A percentile compares a stretch with the other conserved stretches of the same genome.
phyloP scores from a whole-genome alignment of 2,329 filamentous ascomycete genomes.

The Microthyrium microscopicum region DNA sequence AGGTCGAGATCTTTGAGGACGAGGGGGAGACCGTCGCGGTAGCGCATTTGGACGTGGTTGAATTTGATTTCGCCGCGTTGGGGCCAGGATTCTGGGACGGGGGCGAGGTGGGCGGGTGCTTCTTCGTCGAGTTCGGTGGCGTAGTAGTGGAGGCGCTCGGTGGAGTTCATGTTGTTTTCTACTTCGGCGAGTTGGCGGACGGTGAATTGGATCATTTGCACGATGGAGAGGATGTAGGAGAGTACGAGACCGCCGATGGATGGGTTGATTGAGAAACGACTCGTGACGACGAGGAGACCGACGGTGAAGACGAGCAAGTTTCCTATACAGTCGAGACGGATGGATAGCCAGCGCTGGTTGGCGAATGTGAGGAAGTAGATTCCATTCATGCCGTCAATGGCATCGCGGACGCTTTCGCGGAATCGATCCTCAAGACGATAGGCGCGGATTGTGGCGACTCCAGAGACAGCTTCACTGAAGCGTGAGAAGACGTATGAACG shows the following conservation, averaged over 20 bases:
- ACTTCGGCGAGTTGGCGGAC: slow-evolving; percentile 88
- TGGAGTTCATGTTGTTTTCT: slow-evolving; percentile 95
- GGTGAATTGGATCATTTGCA: slow-evolving; percentile 91
- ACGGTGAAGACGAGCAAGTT: slow-evolving; percentile 73
- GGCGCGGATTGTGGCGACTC: slow-evolving; percentile 71
- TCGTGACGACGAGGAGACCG: slow-evolving; percentile 82
- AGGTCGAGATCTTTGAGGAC: slow-evolving; percentile 38
- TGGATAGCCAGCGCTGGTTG: slow-evolving; percentile 84
- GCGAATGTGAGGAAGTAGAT: slow-evolving; percentile 92
- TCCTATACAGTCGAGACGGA: slow-evolving; percentile 71
- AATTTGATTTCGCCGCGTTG: slow-evolving; percentile 55
- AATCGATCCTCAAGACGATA: slow-evolving; percentile 73
- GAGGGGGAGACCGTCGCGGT: slow-evolving; percentile 30
- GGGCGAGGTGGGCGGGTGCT: slow-evolving; percentile 58
- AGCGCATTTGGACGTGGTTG: slow-evolving; percentile 34
- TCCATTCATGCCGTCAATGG: slow-evolving; percentile 82
- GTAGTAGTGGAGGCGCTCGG: slow-evolving; percentile 83
- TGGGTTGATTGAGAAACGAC: slow-evolving; percentile 68
- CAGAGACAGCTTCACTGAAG: slow-evolving; percentile 76
- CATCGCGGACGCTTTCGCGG: slow-evolving; percentile 45
- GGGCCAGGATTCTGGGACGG: slow-evolving; percentile 65
- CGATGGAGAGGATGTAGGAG: slow-evolving; percentile 83
- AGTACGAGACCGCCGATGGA: slow-evolving; percentile 78
- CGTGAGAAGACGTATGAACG: slow-evolving; percentile 79
- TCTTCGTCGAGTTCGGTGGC: slow-evolving; percentile 77